Conservation (phyloP, 1,284 basidiomycete species). For the Irpex lacteus region DNA sequence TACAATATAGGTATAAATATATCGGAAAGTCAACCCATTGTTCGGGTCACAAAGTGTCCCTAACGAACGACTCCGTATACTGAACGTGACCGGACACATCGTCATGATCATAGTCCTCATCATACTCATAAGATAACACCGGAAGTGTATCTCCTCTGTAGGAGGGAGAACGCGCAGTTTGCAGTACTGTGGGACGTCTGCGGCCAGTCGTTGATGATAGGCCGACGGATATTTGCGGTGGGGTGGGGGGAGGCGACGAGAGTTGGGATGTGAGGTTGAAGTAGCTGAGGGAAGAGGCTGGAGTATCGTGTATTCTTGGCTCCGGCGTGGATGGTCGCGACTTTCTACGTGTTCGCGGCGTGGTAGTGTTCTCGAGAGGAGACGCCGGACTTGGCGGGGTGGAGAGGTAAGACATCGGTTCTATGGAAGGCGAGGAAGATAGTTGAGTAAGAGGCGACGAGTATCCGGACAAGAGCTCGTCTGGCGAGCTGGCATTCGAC, state of each 20-base stretch:
- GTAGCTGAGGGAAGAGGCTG: not conserved
- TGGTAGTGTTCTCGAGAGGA: not conserved
- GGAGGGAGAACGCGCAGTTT: not conserved
- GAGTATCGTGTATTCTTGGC: not conserved
- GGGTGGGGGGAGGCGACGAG: not conserved
- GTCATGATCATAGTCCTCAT: not conserved
- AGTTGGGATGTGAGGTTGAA: not conserved
- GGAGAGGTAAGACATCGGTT: not conserved
- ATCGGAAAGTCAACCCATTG: not conserved
- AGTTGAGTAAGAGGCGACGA: slow-evolving; percentile 7
- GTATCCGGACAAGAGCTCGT: not conserved
- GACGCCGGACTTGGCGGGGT: not conserved
- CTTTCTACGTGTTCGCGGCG: not conserved
- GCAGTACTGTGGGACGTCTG: not conserved
- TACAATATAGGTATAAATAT: not conserved
- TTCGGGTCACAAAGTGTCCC: not conserved
- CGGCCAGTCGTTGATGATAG: not conserved
- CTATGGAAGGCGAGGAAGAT: not conserved
- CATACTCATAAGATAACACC: not conserved
- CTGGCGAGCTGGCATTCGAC: not conserved
- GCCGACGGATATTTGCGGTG: not conserved
- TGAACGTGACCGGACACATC: not conserved
- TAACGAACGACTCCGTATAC: not conserved
- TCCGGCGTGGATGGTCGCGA: not conserved
- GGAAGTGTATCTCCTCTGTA: not conserved